Evolutionary conservation across 257 asterid genomes (phyloP).

Genomic region (Gentiana macrophylla): DNA sequence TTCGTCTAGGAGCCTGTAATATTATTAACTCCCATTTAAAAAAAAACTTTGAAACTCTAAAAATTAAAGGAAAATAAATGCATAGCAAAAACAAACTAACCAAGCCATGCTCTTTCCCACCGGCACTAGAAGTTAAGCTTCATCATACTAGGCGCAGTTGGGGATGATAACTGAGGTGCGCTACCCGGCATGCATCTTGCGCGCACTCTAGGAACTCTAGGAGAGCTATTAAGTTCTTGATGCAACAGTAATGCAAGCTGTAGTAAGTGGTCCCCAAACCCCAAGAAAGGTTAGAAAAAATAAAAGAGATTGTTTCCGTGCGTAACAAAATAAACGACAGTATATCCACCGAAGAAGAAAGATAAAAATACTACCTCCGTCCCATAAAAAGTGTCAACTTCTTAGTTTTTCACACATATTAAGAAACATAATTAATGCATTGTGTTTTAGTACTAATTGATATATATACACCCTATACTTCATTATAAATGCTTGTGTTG

Average conservation of each 20-base stretch:
- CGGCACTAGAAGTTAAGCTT: constrained; percentile 62
- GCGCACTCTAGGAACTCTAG: constrained; percentile 92
- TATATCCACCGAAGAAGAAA: not conserved
- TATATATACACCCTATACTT: no score
- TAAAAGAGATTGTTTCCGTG: not conserved
- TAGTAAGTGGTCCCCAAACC: constrained; percentile 18
- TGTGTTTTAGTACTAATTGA: no score
- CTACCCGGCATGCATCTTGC: constrained; percentile 96
- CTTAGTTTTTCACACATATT: no score
- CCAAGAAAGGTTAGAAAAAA: constrained; percentile 3
- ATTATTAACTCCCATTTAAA: no score
- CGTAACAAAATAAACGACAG: no score
- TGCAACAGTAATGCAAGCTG: constrained; percentile 93
- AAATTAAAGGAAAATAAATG: no score
- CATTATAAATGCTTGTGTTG: no score
- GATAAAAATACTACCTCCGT: no score
- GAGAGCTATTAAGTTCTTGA: constrained; percentile 97
- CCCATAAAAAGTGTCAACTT: no score
- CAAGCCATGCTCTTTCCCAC: constrained; percentile 65
- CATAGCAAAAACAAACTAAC: constrained; percentile 15
- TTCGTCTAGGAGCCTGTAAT: constrained; percentile 57
- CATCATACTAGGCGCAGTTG: constrained; percentile 61
- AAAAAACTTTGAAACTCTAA: no score
- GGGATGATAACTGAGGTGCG: constrained; percentile 65
- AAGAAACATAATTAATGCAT: no score